Conservation (phyloP, 352 stramenopile genomes). For the Elongisporangium senticosum region DNA sequence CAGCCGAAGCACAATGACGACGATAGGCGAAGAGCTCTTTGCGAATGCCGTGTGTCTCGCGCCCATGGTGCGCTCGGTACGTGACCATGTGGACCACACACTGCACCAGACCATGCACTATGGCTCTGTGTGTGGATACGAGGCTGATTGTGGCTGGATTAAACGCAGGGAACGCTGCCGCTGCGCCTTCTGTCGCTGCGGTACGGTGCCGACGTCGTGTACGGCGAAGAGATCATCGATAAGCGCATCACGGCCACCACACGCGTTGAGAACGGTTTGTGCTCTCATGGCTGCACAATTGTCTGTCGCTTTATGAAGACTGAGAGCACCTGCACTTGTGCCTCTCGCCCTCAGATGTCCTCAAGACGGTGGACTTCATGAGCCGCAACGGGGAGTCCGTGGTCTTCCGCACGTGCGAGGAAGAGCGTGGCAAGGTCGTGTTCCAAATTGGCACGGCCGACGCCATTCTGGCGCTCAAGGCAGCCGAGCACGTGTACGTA, state of each 20-base stretch:
- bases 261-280: conserved; percentile 77
- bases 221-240: conserved; percentile 95
- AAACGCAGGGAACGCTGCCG: conserved; percentile 80
- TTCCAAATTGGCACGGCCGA: conserved; percentile 89
- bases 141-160: neutral
- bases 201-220: conserved; percentile 91
- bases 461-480: conserved; percentile 68
- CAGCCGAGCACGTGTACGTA: conserved; percentile 68
- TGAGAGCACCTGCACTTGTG: neutral
- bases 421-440: conserved; percentile 77
- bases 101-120: neutral
- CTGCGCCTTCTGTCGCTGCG: conserved; percentile 87
- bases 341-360: conserved; percentile 39
- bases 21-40: conserved; percentile 35
- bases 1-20: neutral
- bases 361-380: conserved; percentile 89
- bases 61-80: conserved; percentile 93
- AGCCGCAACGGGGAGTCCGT: conserved; percentile 77
- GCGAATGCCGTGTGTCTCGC: conserved; percentile 78
- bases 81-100: conserved; percentile 8
- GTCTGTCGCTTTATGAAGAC: neutral
- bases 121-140: neutral
- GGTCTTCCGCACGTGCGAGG: conserved; percentile 83
- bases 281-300: neutral
- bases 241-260: conserved; percentile 84